Evolutionary conservation across 495 filamentous ascomycete genomes (phyloP).

Genomic region (Aspergillus saccharolyticus): DNA sequence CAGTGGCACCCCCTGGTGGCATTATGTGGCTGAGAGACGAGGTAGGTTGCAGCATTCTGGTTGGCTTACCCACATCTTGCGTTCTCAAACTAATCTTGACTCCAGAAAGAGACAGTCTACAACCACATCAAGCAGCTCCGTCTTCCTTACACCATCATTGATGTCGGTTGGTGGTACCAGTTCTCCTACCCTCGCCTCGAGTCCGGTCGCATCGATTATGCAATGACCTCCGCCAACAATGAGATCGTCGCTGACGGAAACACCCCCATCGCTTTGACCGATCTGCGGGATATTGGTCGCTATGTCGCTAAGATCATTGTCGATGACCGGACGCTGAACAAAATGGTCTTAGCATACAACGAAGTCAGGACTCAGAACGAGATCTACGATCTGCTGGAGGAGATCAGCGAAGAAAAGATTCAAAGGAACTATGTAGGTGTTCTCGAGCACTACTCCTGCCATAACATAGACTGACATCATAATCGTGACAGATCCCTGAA

Average conservation of each 20-base stretch:
- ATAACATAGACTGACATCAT: slow-evolving; percentile 12
- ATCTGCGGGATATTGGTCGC: slow-evolving; percentile 51
- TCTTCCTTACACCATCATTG: slow-evolving; percentile 57
- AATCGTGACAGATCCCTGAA: slow-evolving; percentile 33
- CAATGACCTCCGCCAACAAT: slow-evolving; percentile 39
- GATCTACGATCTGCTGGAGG: slow-evolving; percentile 46
- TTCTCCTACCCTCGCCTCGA: slow-evolving; percentile 45
- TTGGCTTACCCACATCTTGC: not conserved
- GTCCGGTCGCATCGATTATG: slow-evolving; percentile 52
- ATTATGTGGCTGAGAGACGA: slow-evolving; percentile 45
- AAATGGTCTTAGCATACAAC: slow-evolving; percentile 51
- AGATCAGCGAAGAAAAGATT: slow-evolving; percentile 50
- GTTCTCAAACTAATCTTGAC: not conserved
- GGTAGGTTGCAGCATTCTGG: slow-evolving; percentile 23
- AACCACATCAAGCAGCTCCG: slow-evolving; percentile 48
- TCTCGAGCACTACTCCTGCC: not conserved
- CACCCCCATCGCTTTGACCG: slow-evolving; percentile 43
- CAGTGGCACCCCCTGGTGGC: slow-evolving; percentile 42
- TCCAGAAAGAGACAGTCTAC: slow-evolving; percentile 52
- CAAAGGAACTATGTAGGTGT: slow-evolving; percentile 47
- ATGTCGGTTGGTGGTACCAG: slow-evolving; percentile 59
- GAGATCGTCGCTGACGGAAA: slow-evolving; percentile 49
- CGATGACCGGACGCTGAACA: slow-evolving; percentile 54
- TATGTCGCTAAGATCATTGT: slow-evolving; percentile 52
- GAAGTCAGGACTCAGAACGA: slow-evolving; percentile 46